Evolutionary conservation across 1,284 basidiomycete genomes (phyloP).

Genomic region (Taiwanofungus camphoratus): DNA sequence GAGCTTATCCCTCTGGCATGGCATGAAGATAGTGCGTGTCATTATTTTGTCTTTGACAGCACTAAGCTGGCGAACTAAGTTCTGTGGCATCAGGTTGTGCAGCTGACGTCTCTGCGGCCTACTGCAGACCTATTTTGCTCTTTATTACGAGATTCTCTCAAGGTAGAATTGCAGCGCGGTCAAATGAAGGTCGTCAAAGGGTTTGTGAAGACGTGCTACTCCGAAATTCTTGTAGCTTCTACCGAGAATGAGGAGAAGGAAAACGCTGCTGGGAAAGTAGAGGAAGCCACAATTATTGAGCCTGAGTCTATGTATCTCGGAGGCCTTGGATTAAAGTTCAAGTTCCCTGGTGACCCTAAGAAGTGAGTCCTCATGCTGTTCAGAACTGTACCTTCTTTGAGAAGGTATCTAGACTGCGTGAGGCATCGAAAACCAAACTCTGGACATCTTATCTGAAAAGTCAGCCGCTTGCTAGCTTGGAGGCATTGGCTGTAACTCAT

Average conservation of each 20-base stretch:
- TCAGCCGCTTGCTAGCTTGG: slow-evolving; percentile 31
- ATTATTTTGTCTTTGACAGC: neutral
- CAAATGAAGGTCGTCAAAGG: slow-evolving; percentile 93
- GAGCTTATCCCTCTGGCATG: slow-evolving; percentile 92
- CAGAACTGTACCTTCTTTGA: neutral
- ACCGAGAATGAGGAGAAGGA: slow-evolving; percentile 62
- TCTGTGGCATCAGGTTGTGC: slow-evolving; percentile 65
- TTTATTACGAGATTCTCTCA: slow-evolving; percentile 84
- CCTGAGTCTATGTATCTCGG: slow-evolving; percentile 69
- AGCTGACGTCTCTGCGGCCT: slow-evolving; percentile 92
- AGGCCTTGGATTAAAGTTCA: slow-evolving; percentile 83
- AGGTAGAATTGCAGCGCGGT: slow-evolving; percentile 78
- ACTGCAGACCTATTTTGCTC: slow-evolving; percentile 95
- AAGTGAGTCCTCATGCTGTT: slow-evolving; percentile 49
- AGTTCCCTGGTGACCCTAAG: slow-evolving; percentile 91
- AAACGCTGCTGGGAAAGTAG: slow-evolving; percentile 34
- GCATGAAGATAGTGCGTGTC: slow-evolving; percentile 84
- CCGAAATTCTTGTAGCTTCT: slow-evolving; percentile 75
- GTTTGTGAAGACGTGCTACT: slow-evolving; percentile 92
- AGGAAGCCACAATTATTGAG: slow-evolving; percentile 50
- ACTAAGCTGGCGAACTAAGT: neutral
- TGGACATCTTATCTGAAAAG: slow-evolving; percentile 89
- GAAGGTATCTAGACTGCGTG: slow-evolving; percentile 60
- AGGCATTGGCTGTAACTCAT: too few species aligned
- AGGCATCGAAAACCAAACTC: slow-evolving; percentile 95